Evolutionary conservation across 2,329 filamentous ascomycete genomes (phyloP), one percentile per base, ranked within the genome.

Genomic region (Diaporthe helianthi): DNA sequence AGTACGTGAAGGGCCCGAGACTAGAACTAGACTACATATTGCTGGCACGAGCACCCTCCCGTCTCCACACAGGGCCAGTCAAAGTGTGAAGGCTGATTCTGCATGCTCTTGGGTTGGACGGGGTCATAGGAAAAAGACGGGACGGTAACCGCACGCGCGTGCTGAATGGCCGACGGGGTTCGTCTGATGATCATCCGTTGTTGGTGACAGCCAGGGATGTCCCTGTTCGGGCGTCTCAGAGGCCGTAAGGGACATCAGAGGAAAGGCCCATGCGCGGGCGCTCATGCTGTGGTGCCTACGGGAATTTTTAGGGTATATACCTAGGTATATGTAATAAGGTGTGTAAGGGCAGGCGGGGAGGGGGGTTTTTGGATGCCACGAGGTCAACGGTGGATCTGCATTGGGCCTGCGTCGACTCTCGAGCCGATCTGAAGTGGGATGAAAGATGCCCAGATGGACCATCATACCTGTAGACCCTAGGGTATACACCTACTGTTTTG

Each of bases 191-290:
- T 63, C 58, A 63, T 49, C 58, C 58, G 58, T 36, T 26, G 29
- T 63, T 47, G 36, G 44, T 63, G 58, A 63, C 58, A 63, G 58
- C 58, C 58, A 63, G 58, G 58, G 58, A 63, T 63, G 19, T 36
- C 58, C 58, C 58, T 49, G 58, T 22, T 47, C 58, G 44, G 29
- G 55, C 44, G 58, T 63, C 58, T 63, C 58, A 49, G 58, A 49
- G 49, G 58, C 58, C 44, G 41, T 33, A 24, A 36, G 26, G 29
- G n/a, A 63, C 44, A 15, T 49, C n/a, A 49, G 29, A 33, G 29
- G 44, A 49, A 63, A 6, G 7, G 13, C 41, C 24, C 41, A 61
- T 61, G 41, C 58, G 41, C 41, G 41, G 41, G 41, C 41, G 41
- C 8, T 15, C 36, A 38, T 6, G 36, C 36, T 38, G 36, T 38